Evolutionary conservation across 768 basidiomycete species (phyloP).

Genomic region (Lentinula raphanica): DNA sequence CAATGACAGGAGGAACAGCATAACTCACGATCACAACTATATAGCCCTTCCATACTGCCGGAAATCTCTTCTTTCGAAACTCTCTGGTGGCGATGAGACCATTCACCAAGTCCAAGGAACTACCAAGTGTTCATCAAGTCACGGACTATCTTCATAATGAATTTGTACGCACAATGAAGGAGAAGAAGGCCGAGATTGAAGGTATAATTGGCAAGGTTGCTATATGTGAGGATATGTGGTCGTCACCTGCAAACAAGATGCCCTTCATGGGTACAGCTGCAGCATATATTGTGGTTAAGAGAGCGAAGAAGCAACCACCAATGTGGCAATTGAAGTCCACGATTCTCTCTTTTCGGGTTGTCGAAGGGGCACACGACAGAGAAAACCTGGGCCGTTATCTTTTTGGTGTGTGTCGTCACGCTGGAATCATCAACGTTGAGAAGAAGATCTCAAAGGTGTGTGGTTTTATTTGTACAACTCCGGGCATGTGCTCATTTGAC

Average conservation of each 20-base stretch:
- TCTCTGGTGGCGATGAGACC: conserved; percentile 15
- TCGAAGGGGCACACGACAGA: conserved; percentile 21
- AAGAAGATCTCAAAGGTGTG: conserved; percentile 16
- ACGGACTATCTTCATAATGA: conserved; percentile 14
- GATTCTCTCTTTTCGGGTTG: conserved; percentile 18
- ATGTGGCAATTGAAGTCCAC: conserved; percentile 18
- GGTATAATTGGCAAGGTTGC: conserved; percentile 12
- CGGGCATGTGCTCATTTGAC: neutral
- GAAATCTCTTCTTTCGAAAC: conserved; percentile 14
- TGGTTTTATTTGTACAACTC: neutral
- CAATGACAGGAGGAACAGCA: neutral
- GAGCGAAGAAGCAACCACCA: conserved; percentile 5
- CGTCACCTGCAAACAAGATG: conserved; percentile 15
- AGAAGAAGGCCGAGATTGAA: conserved; percentile 8
- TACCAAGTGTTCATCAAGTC: conserved; percentile 14
- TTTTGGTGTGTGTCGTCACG: conserved; percentile 17
- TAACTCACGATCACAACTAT: neutral
- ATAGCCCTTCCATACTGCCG: conserved; percentile 12
- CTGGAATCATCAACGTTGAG: conserved; percentile 18
- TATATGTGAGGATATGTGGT: conserved; percentile 14
- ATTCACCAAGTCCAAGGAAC: conserved; percentile 8
- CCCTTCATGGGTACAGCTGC: conserved; percentile 14
- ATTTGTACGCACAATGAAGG: conserved; percentile 7
- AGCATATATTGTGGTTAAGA: conserved; percentile 16
- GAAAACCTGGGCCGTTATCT: conserved; percentile 23